Evolutionary conservation across 1,284 basidiomycete species (phyloP).

Genomic region (Cutaneotrichosporon spelunceum): DNA sequence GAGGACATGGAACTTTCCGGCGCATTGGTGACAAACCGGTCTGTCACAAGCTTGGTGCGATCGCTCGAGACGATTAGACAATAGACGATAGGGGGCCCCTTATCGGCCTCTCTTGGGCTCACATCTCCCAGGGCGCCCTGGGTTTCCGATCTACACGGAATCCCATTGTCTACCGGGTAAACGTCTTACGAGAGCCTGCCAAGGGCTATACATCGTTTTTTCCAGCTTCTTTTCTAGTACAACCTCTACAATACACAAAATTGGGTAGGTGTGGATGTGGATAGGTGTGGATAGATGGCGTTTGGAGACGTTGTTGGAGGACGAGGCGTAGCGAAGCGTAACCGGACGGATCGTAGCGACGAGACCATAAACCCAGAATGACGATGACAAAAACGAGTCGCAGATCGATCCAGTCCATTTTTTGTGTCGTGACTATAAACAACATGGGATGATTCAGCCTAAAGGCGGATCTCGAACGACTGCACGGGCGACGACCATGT

Average conservation of each 20-base stretch:
- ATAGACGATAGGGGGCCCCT: too few species aligned
- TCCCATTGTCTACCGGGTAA: background rate
- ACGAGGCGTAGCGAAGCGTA: background rate
- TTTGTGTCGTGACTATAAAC: background rate
- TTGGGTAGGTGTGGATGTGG: background rate
- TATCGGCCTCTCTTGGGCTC: background rate
- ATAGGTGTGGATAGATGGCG: background rate
- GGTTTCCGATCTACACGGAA: background rate
- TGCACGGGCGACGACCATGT: constrained; percentile 17
- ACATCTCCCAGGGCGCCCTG: background rate
- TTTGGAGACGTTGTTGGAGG: background rate
- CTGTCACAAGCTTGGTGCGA: background rate
- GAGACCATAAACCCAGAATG: background rate
- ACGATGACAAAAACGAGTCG: background rate
- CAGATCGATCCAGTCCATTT: background rate
- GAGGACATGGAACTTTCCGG: too few species aligned
- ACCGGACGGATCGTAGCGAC: too few species aligned
- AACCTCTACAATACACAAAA: constrained; percentile 9
- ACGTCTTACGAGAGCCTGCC: background rate
- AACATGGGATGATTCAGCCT: background rate
- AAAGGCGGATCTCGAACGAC: constrained; percentile 14
- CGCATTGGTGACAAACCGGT: background rate
- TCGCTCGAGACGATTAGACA: background rate
- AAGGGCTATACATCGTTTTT: constrained; percentile 3
- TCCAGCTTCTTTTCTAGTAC: background rate